Evolutionary conservation across 139 green algal species (phyloP).

Genomic region (Pseudopediastrum boryanum): DNA sequence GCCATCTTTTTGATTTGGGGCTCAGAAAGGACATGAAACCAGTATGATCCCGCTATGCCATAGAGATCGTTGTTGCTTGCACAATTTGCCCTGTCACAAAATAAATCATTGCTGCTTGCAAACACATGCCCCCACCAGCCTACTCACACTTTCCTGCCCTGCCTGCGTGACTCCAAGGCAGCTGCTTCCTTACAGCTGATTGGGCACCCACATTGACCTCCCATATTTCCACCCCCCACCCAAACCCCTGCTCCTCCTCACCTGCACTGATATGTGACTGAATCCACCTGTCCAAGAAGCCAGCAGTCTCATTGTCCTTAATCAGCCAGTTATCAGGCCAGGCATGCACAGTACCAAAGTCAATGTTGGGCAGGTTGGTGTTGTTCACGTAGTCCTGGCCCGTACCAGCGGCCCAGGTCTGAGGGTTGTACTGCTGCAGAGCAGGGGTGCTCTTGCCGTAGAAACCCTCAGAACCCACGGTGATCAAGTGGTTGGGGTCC

Average conservation of each 20-base stretch:
- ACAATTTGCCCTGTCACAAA: too few relatives aligned
- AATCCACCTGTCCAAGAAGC: constrained; percentile 63
- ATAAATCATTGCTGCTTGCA: too few relatives aligned
- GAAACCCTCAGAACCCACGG: constrained; percentile 69
- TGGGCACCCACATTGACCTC: too few relatives aligned
- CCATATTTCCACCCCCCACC: too few relatives aligned
- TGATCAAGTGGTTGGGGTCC: constrained; percentile 73
- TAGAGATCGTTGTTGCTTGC: too few relatives aligned
- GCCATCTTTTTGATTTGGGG: too few relatives aligned
- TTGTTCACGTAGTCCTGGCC: constrained; percentile 84
- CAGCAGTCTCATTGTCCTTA: constrained; percentile 23
- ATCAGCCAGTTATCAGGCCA: constrained; percentile 76
- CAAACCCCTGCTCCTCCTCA: constrained; percentile 30
- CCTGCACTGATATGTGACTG: constrained; percentile 53
- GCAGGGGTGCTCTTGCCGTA: constrained; percentile 39
- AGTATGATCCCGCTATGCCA: too few relatives aligned
- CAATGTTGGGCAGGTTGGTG: constrained; percentile 60
- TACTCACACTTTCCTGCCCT: too few relatives aligned
- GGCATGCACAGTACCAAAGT: constrained; percentile 76
- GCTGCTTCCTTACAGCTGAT: too few relatives aligned
- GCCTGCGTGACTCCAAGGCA: too few relatives aligned
- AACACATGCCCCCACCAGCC: too few relatives aligned
- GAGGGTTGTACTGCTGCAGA: constrained; percentile 46
- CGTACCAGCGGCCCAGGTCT: constrained; percentile 55
- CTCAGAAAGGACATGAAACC: too few relatives aligned